These are phyloP conservation scores for Wickerhamiella sergipiensis DNA, from an alignment of 805 yeast species.

Conservation along the genomic window DNA sequence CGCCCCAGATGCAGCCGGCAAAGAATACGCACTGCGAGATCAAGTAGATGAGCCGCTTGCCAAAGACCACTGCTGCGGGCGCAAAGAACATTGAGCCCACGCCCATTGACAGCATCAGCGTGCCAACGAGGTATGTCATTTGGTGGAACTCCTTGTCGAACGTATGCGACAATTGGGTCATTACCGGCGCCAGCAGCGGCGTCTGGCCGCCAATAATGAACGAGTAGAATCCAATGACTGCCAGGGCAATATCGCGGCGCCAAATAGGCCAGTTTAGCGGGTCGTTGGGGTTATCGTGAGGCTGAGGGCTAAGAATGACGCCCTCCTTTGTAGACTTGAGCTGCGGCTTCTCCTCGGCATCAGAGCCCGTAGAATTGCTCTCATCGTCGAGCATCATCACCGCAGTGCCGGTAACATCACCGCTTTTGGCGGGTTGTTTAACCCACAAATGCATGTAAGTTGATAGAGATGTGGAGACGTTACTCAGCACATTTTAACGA, in stretches of 20 bases:
- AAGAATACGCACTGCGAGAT: slow-evolving; percentile 35
- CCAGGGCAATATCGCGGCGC: slow-evolving; percentile 41
- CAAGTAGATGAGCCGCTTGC: slow-evolving; percentile 44
- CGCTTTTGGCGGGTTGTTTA: slow-evolving; percentile 26
- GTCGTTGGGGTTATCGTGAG: slow-evolving; percentile 48
- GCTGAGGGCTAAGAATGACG: slow-evolving; percentile 45
- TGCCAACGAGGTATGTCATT: slow-evolving; percentile 43
- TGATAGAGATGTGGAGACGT: background rate
- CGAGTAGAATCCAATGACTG: slow-evolving; percentile 42
- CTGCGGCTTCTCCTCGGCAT: slow-evolving; percentile 10
- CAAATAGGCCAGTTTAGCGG: slow-evolving; percentile 55
- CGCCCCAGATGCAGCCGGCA: slow-evolving; percentile 43
- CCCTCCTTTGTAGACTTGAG: slow-evolving; percentile 37
- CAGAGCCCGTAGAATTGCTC: background rate
- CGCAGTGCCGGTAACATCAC: slow-evolving; percentile 35
- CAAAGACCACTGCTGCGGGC: slow-evolving; percentile 43
- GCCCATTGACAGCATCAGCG: slow-evolving; percentile 44
- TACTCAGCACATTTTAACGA: background rate
- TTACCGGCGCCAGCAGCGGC: slow-evolving; percentile 46
- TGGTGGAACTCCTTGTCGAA: slow-evolving; percentile 31
- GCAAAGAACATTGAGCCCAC: slow-evolving; percentile 44
- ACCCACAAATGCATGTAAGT: slow-evolving; percentile 22
- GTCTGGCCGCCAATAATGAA: slow-evolving; percentile 52
- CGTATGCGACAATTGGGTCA: slow-evolving; percentile 29
- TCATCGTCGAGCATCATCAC: slow-evolving; percentile 24